Percentiles rank a stretch among this genome's conserved stretches.
phyloP scores from a whole-genome alignment of 2,329 filamentous ascomycete species.

The Diaporthe caulivora region DNA sequence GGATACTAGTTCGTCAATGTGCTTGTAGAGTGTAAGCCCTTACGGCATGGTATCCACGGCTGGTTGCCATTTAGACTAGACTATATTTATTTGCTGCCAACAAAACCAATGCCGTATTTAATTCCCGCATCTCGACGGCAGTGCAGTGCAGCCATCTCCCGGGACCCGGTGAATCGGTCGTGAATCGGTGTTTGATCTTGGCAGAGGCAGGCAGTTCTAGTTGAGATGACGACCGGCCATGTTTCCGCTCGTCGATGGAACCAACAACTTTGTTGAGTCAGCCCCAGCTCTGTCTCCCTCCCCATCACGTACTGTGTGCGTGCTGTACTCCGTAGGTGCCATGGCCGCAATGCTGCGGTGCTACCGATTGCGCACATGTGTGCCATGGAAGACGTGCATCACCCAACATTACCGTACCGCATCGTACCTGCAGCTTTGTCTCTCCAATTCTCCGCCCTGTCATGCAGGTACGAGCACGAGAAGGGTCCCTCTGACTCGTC shows the following conservation, averaged over 20 bases:
- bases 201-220: background rate
- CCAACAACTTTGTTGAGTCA: constrained; percentile 27
- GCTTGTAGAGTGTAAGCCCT: background rate
- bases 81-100: background rate
- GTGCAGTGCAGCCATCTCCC: background rate
- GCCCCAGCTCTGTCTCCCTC: background rate
- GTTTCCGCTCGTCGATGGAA: background rate
- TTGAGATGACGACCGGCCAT: background rate
- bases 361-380: background rate
- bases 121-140: constrained; percentile 15
- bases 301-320: background rate
- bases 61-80: background rate
- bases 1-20: background rate
- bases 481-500: constrained; percentile 18
- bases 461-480: constrained; percentile 26
- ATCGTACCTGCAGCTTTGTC: constrained; percentile 15
- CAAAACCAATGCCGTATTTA: constrained; percentile 1
- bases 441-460: constrained; percentile 23
- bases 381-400: constrained; percentile 17
- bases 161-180: background rate
- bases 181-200: background rate
- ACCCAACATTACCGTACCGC: background rate
- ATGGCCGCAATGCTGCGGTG: constrained; percentile 8
- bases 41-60: background rate
- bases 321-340: background rate